Conservation (phyloP, 148 eudicot species). For the Pouteria glomerata region DNA sequence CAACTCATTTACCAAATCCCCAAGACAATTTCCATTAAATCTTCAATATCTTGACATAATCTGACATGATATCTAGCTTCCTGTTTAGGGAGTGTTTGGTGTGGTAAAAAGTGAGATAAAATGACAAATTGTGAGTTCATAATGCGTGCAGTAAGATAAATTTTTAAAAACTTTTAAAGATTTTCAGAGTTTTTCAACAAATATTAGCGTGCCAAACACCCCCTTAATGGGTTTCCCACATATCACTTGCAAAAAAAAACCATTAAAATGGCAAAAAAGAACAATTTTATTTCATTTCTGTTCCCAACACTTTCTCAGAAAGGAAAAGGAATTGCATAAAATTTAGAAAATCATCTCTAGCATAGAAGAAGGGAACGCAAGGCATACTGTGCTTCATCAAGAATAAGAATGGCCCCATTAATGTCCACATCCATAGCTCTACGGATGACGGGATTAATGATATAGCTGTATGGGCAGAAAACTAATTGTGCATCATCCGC, state of each 20-base stretch:
- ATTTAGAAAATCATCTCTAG: neutral
- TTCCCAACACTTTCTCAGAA: neutral
- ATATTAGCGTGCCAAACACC: too few species aligned
- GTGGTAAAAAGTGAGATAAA: too few species aligned
- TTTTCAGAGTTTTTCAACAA: too few species aligned
- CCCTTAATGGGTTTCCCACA: neutral
- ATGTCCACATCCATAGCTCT: conserved; percentile 92
- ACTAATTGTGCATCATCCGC: conserved; percentile 79
- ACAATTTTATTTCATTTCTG: neutral
- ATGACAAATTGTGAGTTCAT: too few species aligned
- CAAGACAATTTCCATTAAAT: neutral
- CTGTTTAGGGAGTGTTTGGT: too few species aligned
- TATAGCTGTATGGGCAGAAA: conserved; percentile 90
- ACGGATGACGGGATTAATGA: conserved; percentile 72
- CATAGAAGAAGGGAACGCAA: conserved; percentile 1
- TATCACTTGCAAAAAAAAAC: neutral
- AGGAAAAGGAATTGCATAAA: neutral
- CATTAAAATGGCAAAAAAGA: neutral
- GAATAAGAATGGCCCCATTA: conserved; percentile 65
- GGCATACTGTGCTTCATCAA: conserved; percentile 98
- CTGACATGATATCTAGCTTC: neutral
- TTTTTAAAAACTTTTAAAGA: too few species aligned
- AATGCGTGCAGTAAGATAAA: too few species aligned
- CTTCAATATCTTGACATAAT: neutral
- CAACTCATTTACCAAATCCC: neutral